phyloP scores from a whole-genome alignment of 176 grass and related monocot species.

The Thinopyrum elongatum region DNA sequence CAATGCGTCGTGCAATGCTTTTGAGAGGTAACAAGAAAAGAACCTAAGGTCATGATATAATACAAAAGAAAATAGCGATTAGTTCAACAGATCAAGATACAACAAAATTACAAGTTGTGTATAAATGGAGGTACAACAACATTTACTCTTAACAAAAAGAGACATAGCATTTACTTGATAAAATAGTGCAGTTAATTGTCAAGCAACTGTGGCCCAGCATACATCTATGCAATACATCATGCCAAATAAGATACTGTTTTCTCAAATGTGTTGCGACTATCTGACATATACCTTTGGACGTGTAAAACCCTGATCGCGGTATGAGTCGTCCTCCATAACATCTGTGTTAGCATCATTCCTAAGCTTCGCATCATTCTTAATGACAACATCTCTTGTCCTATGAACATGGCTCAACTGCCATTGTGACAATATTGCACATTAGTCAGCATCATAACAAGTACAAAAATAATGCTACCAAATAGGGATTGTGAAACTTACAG shows the following conservation, averaged over 20 bases:
- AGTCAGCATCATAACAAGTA: conserved; percentile 24
- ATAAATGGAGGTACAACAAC: conserved; percentile 32
- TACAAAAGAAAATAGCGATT: conserved; percentile 24
- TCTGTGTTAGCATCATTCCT: conserved; percentile 57
- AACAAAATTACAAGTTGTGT: not conserved
- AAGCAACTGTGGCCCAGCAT: not conserved
- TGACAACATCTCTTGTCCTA: conserved; percentile 75
- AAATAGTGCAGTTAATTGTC: conserved; percentile 1
- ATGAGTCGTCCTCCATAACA: conserved; percentile 50
- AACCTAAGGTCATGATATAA: conserved; percentile 50
- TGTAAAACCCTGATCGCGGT: conserved; percentile 93
- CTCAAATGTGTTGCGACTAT: conserved; percentile 4
- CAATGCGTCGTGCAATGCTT: conserved; percentile 80
- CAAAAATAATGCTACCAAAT: conserved; percentile 31
- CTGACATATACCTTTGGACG: conserved; percentile 74
- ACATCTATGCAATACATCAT: not conserved
- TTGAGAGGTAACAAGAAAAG: conserved; percentile 80
- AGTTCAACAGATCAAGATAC: conserved; percentile 22
- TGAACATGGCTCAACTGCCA: conserved; percentile 90
- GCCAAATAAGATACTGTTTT: conserved; percentile 6
- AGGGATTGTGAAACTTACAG: conserved; percentile 50
- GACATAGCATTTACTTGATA: not conserved
- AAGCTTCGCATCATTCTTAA: conserved; percentile 80
- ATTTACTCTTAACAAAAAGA: conserved; percentile 20
- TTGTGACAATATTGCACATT: conserved; percentile 28